Conservation (phyloP, 768 basidiomycete genomes). For the Serendipita sp. region DNA sequence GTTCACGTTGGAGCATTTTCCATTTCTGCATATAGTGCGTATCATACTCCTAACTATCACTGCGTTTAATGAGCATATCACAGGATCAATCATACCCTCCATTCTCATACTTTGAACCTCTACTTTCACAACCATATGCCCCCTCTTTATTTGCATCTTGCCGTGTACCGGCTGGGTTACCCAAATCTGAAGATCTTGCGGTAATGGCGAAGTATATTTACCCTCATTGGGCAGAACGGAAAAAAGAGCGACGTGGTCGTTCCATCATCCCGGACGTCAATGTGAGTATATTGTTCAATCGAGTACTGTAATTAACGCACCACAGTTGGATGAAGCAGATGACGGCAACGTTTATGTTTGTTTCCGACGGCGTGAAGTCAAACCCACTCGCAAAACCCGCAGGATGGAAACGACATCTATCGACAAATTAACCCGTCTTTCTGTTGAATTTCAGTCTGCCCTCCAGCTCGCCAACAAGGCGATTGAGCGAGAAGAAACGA, state of each 20-base stretch:
- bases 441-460: slow-evolving; percentile 55
- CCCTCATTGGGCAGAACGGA: slow-evolving; percentile 80
- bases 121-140: slow-evolving; percentile 43
- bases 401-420: slow-evolving; percentile 79
- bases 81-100: slow-evolving; percentile 25
- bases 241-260: slow-evolving; percentile 64
- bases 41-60: background rate
- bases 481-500: slow-evolving; percentile 8
- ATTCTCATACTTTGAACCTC: slow-evolving; percentile 38
- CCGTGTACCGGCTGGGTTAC: slow-evolving; percentile 51
- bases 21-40: slow-evolving; percentile 80
- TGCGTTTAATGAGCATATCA: too few species aligned
- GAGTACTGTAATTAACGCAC: background rate
- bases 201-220: slow-evolving; percentile 62
- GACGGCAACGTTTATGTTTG: slow-evolving; percentile 87
- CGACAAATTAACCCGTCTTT: slow-evolving; percentile 73
- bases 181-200: slow-evolving; percentile 42
- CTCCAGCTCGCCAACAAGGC: slow-evolving; percentile 44
- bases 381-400: slow-evolving; percentile 86
- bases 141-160: slow-evolving; percentile 57
- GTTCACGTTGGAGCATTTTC: slow-evolving; percentile 74
- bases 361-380: slow-evolving; percentile 89
- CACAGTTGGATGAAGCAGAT: slow-evolving; percentile 77
- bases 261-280: slow-evolving; percentile 79
- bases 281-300: slow-evolving; percentile 30